Base-by-base conservation (phyloP, 495 filamentous ascomycete genomes). In the Trichoderma gamsii region DNA sequence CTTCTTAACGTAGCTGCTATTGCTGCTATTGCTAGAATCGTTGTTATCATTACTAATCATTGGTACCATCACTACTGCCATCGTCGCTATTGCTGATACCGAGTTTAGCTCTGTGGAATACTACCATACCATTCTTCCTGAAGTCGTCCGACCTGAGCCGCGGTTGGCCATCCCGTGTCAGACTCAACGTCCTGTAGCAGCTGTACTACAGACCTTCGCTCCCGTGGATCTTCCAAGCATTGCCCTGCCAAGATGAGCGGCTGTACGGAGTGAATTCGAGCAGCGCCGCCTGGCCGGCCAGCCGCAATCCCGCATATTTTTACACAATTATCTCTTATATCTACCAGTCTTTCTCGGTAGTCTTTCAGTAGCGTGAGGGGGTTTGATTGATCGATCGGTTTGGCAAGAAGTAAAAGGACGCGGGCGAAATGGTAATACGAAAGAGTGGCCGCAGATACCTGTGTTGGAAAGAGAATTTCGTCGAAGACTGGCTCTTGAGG, bases 291-390 rank as follows among this genome's bases (percentile, higher is more conserved):
- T 29, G 56, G 56, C 1, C 56, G 56, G 4, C 23, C 23, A 3
- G 56, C 25, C 27, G 56, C 56, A 29, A 61, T 61, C 3, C 56
- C 56, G 25, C 56, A 61, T 61, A 61, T 61, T 9, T 61, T 61
- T 6, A 61, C 25, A 35, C 56, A 61, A 21, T 61, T 23, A 8
- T 61, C 27, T 15, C n/a, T 32, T 27, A 61, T 61, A 61, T 32
- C 27, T 25, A 32, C 15, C 56, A 61, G 9, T 32, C 23, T 27
- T 32, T 61, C 56, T 61, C 56, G 23, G 56, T 32, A 61, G 25
- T 61, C 23, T 29, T 29, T 29, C 0, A 61, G 25, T 13, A 11
- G 23, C 27, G 25, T 21, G 8, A 29, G 25, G 8, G 56, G 56
- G 27, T 61, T 61, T 16, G 23, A 61, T 32, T 61, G 56, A 15